Percentiles rank a stretch among this genome's conserved stretches.
These are phyloP conservation scores for Solanum medicagineum DNA, from an alignment of 257 asterid genomes.

Conservation along the genomic window DNA sequence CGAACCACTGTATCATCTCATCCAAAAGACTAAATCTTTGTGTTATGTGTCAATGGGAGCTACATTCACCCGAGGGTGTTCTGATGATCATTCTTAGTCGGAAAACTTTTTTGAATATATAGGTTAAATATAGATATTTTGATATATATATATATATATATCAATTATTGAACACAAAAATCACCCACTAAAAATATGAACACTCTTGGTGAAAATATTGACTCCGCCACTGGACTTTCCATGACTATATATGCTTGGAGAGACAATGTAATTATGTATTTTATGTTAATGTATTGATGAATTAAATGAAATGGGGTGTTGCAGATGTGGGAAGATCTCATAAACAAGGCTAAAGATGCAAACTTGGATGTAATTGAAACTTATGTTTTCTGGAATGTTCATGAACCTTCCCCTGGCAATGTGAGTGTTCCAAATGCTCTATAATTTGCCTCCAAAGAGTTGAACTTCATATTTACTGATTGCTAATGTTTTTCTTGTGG, in stretches of 20 bases:
- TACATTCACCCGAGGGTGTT: too few species aligned
- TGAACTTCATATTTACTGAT: background rate
- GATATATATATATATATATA: too few species aligned
- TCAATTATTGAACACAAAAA: too few species aligned
- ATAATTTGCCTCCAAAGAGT: background rate
- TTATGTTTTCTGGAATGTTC: conserved; percentile 59
- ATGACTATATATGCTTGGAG: background rate
- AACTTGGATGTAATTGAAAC: conserved; percentile 67
- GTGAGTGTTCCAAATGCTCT: conserved; percentile 23
- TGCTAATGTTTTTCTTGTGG: background rate
- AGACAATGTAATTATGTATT: background rate
- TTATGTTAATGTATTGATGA: background rate
- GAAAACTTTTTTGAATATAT: too few species aligned
- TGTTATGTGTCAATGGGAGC: background rate
- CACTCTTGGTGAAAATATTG: rapidly evolving
- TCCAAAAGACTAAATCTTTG: background rate
- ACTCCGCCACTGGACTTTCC: background rate
- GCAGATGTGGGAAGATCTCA: conserved; percentile 76
- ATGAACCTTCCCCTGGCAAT: conserved; percentile 62
- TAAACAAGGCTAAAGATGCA: conserved; percentile 48
- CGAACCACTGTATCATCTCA: background rate
- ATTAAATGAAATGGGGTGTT: background rate
- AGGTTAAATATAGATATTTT: too few species aligned
- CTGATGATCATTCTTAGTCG: too few species aligned
- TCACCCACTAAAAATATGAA: too few species aligned